Conservation (phyloP, 495 filamentous ascomycete genomes). For the Penicillium angulare region DNA sequence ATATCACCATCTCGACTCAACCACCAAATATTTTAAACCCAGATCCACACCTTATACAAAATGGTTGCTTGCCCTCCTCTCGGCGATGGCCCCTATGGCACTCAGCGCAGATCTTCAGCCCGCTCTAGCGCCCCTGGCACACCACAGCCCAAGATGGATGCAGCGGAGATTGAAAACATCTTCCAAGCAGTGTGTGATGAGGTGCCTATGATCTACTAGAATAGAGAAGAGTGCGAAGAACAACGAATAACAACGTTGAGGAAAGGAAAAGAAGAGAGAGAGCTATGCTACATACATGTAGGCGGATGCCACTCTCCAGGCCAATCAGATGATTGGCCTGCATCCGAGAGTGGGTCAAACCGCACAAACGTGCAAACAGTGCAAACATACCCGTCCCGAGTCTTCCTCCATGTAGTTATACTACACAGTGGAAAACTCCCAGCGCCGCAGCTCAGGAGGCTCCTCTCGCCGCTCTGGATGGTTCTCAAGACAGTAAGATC, state of each 20-base stretch:
- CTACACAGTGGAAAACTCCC: neutral
- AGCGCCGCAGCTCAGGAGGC: neutral
- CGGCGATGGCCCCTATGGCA: conserved; percentile 1
- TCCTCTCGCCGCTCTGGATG: neutral
- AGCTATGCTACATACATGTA: no score
- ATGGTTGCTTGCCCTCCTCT: neutral
- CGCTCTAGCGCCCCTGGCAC: neutral
- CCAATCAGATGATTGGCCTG: no score
- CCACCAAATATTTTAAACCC: neutral
- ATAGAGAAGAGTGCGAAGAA: no score
- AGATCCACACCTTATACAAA: neutral
- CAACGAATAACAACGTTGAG: no score
- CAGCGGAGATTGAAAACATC: neutral
- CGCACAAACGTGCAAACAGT: no score
- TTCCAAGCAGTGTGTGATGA: no score
- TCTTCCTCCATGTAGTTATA: no score
- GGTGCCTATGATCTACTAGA: no score
- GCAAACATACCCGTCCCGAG: no score
- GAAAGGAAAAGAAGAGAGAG: no score
- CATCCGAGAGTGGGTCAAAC: no score
- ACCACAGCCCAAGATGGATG: neutral
- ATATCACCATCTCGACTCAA: neutral
- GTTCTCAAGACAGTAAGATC: neutral
- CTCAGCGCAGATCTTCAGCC: neutral
- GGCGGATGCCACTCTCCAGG: no score